Evolutionary conservation across 371 early-diverging fungal species (phyloP), one percentile per base, ranked within the genome.

Genomic region (Blastocladiella emersonii): DNA sequence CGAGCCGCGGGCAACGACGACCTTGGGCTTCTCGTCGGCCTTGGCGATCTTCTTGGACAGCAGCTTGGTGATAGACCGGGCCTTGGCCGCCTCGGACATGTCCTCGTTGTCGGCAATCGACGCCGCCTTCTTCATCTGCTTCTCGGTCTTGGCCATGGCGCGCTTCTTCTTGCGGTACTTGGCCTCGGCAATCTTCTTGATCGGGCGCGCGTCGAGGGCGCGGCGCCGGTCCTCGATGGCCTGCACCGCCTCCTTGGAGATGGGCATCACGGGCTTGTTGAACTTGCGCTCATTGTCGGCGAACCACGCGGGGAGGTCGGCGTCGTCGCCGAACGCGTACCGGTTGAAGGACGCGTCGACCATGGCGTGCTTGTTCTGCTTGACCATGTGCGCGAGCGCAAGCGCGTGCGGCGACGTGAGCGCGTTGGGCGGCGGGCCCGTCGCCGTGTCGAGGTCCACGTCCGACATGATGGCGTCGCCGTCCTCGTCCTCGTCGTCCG

Each of bases 141-240:
- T 88, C 56, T 84, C 83, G 55, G 93, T 56, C 59, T 85, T 83
- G 68, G 85, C 81, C 35, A 81, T 76, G 0, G 82, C 79, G 71
- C 80, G 82, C 71, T 87, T 75, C 86, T 93, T 91, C 81, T 96
- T 94, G 64, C 98, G 82, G 44, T 91, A 92, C 80, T 94, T 95
- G 59, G 98, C 97, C 77, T 98, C 98, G n/a, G 90, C 91, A 39
- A 96, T 87, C 85, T 96, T 98, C 74, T 96, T 96, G 74, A 96
- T 95, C 27, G 97, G 95, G 44, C 95, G 89, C 17, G 93, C 94
- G 74, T 96, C 87, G 64, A 98, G 72, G 8, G 89, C 93, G 71
- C 81, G 81, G 67, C 90, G 77, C 63, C 86, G 83, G 43, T 89
- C 87, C 66, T 80, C 75, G 60, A 95, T 78, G 57, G 88, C 82